phyloP scores from a whole-genome alignment of 306 rosid species.

The Cucurbita moschata region DNA sequence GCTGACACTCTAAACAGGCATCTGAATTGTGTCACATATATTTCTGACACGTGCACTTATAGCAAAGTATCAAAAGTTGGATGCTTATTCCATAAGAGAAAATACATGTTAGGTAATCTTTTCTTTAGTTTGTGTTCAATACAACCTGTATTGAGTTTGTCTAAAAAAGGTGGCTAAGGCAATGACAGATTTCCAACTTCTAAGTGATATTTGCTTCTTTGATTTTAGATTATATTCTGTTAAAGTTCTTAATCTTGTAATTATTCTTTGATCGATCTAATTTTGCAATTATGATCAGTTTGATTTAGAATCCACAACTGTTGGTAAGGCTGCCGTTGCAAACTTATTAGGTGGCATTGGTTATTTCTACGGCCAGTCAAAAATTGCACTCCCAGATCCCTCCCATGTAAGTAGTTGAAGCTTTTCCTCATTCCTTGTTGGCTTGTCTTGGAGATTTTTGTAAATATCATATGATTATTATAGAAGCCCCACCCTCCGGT shows the following conservation, averaged over 20 bases:
- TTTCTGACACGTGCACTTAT: too few species aligned
- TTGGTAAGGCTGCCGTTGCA: slow-evolving; percentile 81
- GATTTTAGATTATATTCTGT: slow-evolving; percentile 8
- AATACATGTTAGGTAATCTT: background rate
- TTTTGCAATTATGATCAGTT: slow-evolving; percentile 37
- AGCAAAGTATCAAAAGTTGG: background rate
- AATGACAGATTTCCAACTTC: background rate
- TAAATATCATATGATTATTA: background rate
- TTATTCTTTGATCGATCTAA: slow-evolving; percentile 2
- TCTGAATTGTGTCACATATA: too few species aligned
- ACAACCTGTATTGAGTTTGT: background rate
- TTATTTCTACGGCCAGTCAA: slow-evolving; percentile 89
- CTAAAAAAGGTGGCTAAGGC: background rate
- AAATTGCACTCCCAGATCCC: slow-evolving; percentile 40
- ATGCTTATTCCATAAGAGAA: background rate
- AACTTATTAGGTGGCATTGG: slow-evolving; percentile 90
- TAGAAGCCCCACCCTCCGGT: background rate
- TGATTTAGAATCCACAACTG: slow-evolving; percentile 55
- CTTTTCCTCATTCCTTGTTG: background rate
- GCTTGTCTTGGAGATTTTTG: background rate
- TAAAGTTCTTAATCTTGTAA: background rate
- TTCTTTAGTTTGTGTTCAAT: background rate
- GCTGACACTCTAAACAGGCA: too few species aligned
- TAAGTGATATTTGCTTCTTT: background rate
- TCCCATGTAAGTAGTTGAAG: slow-evolving; percentile 26